Evolutionary conservation across 345 rosid species (phyloP).

Genomic region (Dimocarpus longan): DNA sequence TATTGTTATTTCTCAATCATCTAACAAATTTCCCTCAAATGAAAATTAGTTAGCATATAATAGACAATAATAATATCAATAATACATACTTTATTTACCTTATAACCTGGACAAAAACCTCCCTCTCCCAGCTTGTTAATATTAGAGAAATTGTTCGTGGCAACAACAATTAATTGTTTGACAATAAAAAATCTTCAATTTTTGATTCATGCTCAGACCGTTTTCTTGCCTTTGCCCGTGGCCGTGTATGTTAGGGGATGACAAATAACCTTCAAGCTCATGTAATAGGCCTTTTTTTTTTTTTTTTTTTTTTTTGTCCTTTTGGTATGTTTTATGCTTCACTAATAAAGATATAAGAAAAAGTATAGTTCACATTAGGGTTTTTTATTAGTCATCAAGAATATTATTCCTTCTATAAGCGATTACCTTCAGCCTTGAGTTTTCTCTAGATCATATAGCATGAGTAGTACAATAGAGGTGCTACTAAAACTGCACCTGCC

Average conservation of each 20-base stretch:
- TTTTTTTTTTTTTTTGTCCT: background rate
- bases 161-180: conserved; percentile 6
- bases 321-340: background rate
- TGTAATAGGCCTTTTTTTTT: background rate
- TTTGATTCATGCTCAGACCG: background rate
- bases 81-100: background rate
- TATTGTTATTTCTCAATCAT: background rate
- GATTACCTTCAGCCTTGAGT: background rate
- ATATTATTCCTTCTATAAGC: background rate
- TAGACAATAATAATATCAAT: background rate
- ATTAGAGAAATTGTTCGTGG: background rate
- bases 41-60: background rate
- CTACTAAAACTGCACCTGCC: background rate
- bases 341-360: too few relatives aligned
- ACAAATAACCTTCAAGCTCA: background rate
- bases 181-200: background rate
- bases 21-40: background rate
- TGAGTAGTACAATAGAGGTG: background rate
- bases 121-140: conserved; percentile 2
- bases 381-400: too few relatives aligned
- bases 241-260: background rate
- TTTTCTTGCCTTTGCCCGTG: background rate
- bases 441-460: background rate
- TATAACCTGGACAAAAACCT: background rate
- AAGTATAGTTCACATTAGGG: too few relatives aligned